Percentiles rank a stretch among this genome's conserved stretches.
Evolutionary conservation across 1,284 basidiomycete species (phyloP).

Genomic region (Microbotryum scabiosae): DNA sequence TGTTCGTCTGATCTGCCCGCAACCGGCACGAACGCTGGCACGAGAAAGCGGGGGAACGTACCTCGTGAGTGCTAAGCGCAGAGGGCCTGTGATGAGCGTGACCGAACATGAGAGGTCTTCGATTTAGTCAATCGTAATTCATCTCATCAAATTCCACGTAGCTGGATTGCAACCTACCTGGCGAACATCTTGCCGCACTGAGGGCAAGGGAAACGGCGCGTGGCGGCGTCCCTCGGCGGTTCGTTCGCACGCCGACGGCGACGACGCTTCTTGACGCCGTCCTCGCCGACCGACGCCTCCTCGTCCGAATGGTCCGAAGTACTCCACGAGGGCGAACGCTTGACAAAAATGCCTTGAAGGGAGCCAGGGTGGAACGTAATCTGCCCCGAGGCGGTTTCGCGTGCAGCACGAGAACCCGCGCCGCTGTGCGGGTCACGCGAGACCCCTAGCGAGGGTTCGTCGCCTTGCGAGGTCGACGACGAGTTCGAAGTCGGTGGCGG

Average conservation of each 20-base stretch:
- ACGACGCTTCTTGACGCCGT: neutral
- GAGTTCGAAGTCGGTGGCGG: no score
- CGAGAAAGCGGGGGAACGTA: neutral
- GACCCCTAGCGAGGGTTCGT: no score
- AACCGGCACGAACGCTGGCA: neutral
- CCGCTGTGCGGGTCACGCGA: no score
- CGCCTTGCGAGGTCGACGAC: no score
- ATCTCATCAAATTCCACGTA: neutral
- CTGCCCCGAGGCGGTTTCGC: no score
- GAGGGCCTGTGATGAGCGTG: neutral
- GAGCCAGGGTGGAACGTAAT: no score
- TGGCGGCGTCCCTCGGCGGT: constrained; percentile 1
- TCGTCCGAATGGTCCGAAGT: no score
- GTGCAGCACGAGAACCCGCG: no score
- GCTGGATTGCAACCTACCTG: neutral
- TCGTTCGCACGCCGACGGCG: constrained; percentile 2
- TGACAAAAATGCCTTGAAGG: no score
- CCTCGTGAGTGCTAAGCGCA: constrained; percentile 8
- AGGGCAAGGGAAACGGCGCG: constrained; percentile 1
- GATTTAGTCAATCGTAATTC: neutral
- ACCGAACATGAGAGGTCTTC: neutral
- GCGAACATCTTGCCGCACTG: constrained; percentile 8
- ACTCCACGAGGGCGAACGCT: no score
- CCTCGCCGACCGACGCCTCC: no score
- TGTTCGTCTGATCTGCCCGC: neutral